Evolutionary conservation across 1,139 yeast genomes (phyloP).

Genomic region (Saccharomyces hybrid): DNA sequence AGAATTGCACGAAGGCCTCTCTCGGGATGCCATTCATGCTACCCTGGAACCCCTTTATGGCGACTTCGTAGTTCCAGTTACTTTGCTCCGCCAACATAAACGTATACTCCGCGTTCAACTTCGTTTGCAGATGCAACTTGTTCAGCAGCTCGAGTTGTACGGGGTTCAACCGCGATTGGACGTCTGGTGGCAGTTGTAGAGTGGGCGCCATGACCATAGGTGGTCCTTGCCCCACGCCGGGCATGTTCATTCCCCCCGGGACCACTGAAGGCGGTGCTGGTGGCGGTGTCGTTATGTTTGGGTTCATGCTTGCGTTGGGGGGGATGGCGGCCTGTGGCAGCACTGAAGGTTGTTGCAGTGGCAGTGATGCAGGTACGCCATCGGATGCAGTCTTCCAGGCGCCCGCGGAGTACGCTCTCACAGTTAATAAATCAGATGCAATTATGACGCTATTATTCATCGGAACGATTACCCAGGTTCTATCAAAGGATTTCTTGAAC

Average conservation of each 20-base stretch:
- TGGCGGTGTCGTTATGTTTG: slow-evolving; percentile 15
- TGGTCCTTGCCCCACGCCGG: slow-evolving; percentile 8
- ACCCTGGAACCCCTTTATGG: slow-evolving; percentile 62
- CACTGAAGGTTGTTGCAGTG: background rate
- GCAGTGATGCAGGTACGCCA: background rate
- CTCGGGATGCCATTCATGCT: slow-evolving; percentile 51
- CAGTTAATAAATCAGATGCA: slow-evolving; percentile 71
- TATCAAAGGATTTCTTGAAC: slow-evolving; percentile 71
- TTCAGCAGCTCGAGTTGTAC: slow-evolving; percentile 60
- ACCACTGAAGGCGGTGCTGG: slow-evolving; percentile 1
- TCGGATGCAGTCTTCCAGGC: slow-evolving; percentile 42
- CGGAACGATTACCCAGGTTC: slow-evolving; percentile 74
- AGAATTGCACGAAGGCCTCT: slow-evolving; percentile 39
- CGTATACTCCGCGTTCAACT: slow-evolving; percentile 69
- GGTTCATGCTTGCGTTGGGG: background rate
- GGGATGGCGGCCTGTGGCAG: background rate
- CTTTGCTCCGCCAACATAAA: slow-evolving; percentile 85
- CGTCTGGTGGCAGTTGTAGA: slow-evolving; percentile 39
- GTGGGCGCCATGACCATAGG: slow-evolving; percentile 20
- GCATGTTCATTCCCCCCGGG: background rate
- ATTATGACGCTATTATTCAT: slow-evolving; percentile 64
- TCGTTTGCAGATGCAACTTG: slow-evolving; percentile 64
- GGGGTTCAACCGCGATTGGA: slow-evolving; percentile 44
- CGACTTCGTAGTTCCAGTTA: slow-evolving; percentile 69
- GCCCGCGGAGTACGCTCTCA: slow-evolving; percentile 55